Percentiles rank a stretch among this genome's conserved stretches.
These are phyloP conservation scores for Eucalyptus melliodora DNA, from an alignment of 345 rosid species.

Conservation along the genomic window DNA sequence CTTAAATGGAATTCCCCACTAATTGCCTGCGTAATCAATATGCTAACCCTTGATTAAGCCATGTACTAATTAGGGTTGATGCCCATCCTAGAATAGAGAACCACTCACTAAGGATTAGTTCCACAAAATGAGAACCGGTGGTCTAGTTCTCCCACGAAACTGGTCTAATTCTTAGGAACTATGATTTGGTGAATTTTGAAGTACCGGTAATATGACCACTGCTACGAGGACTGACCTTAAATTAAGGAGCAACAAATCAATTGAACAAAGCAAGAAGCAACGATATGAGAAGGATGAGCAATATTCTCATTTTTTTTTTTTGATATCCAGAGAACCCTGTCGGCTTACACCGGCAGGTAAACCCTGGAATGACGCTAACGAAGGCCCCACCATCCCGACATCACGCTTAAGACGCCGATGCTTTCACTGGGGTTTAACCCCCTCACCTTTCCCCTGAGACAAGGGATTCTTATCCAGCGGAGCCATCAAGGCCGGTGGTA, in stretches of 20 bases:
- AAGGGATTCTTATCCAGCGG: no score
- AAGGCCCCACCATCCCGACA: rapidly evolving
- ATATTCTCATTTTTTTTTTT: not conserved
- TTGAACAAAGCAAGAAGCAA: not conserved
- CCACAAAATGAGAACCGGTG: no score
- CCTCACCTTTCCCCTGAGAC: rapidly evolving
- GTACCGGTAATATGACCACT: not conserved
- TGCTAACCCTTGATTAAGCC: not conserved
- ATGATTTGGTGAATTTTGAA: no score
- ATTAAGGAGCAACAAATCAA: not conserved
- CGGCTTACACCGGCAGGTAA: no score
- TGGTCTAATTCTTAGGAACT: no score
- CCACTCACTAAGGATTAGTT: no score
- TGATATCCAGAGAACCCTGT: no score
- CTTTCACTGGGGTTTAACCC: no score
- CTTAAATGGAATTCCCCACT: not conserved
- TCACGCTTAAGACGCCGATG: no score
- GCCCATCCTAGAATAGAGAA: not conserved
- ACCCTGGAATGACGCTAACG: no score
- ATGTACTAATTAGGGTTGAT: not conserved
- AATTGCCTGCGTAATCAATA: not conserved
- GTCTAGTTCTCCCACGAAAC: no score
- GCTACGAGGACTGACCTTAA: not conserved
- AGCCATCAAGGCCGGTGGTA: not conserved
- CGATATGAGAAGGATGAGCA: not conserved